Evolutionary conservation across 164 flowering plant genomes (phyloP), one percentile per base, ranked within the genome.

Genomic region (Dillenia turbinata): DNA sequence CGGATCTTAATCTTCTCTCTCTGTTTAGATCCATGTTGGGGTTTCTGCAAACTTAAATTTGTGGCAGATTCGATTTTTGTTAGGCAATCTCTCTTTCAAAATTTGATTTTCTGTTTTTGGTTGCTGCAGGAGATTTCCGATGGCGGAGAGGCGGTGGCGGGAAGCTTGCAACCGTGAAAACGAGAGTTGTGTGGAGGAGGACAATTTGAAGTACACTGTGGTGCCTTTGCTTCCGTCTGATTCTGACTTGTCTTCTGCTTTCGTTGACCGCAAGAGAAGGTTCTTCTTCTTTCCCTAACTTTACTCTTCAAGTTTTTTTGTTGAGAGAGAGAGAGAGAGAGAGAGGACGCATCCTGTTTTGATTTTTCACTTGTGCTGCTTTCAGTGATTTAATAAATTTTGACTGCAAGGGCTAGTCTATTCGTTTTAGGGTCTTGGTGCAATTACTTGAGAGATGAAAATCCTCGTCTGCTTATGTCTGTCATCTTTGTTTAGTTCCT

Each of bases 141-240:
- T 88, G 47, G 96, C 90, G 47, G 97, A 92, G 82, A 87, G 64
- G 65, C 83, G 84, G 64, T 95, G 99, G 97, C 79, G 86, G 2
- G 73, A 69, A 43, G 89, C 96, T 71, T 91, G 86, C 70, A 76
- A 78, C 67, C 66, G 49, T 19, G 85, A 77, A 22, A 73, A 71
- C 49, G 75, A 77, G 59, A 69, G 60, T 59, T 57, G 69, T 15
- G 40, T 13, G 1, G 69, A 65, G 44, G 88, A 74, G 63, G 33
- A 26, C 33, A 54, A 57, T 57, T 16, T 57, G 13, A 56, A 54
- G 10, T 49, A 56, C 59, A 8, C 44, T 14, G 64, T 79, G 5
- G 68, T 56, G 48, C 69, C 81, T 16, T 56, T 61, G 15, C 81
- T 92, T 63, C 96, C 97, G 17, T 69, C 81, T 55, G 97, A 89